Conservation (phyloP, 2,329 filamentous ascomycete species). For the Acrocalymma vagum region DNA sequence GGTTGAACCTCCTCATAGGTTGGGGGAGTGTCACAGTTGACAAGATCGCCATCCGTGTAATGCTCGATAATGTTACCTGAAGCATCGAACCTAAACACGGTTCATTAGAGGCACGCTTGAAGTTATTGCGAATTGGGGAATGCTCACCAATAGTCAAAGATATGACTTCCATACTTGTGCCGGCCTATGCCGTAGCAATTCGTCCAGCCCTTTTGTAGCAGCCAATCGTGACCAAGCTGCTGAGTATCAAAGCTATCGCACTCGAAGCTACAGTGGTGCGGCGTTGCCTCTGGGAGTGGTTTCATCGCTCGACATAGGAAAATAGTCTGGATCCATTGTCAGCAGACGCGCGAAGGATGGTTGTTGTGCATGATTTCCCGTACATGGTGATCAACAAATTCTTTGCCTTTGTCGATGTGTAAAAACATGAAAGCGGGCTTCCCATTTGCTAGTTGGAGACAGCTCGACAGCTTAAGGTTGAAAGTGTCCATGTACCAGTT, state of each 20-base stretch:
- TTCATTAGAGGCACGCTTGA: too few species aligned
- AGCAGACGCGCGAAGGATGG: too few species aligned
- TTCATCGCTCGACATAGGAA: slow-evolving; percentile 7
- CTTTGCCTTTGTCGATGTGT: slow-evolving; percentile 9
- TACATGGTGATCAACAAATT: slow-evolving; percentile 9
- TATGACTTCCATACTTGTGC: slow-evolving; percentile 8
- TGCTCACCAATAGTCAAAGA: slow-evolving; percentile 14
- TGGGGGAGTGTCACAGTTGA: slow-evolving; percentile 7
- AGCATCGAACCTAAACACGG: too few species aligned
- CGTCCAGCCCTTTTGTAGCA: slow-evolving; percentile 8
- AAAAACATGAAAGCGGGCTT: slow-evolving; percentile 8
- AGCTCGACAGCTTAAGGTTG: too few species aligned
- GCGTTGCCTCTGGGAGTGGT: too few species aligned
- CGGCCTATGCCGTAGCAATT: slow-evolving; percentile 11
- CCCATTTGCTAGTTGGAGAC: slow-evolving; percentile 2
- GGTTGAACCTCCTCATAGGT: slow-evolving; percentile 6
- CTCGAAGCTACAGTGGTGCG: too few species aligned
- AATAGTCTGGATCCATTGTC: slow-evolving; percentile 6
- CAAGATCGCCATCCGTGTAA: slow-evolving; percentile 8
- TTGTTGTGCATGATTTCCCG: too few species aligned
- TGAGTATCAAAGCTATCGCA: too few species aligned
- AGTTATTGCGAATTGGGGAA: too few species aligned
- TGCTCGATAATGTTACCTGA: too few species aligned
- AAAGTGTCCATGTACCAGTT: too few species aligned
- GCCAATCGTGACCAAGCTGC: slow-evolving; percentile 13